A percentile compares a stretch with the other conserved stretches of the same genome.
Conservation (phyloP, 345 rosid species). For the Mercurialis annua region DNA sequence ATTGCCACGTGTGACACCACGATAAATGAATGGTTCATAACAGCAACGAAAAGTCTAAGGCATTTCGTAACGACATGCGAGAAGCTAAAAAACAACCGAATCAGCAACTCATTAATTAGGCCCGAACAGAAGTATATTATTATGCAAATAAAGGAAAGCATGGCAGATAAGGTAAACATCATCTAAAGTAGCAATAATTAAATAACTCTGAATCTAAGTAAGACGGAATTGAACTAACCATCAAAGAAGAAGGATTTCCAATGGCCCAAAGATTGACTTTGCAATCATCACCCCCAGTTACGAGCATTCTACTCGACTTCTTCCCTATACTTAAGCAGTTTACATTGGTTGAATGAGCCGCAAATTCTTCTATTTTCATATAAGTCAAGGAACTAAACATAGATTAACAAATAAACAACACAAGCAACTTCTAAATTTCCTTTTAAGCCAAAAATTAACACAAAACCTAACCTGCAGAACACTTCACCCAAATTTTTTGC, state of each 20-base stretch:
- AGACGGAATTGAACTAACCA: constrained; percentile 45
- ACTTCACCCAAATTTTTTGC: neutral
- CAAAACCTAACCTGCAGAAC: neutral
- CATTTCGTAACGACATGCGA: neutral
- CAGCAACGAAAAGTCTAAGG: neutral
- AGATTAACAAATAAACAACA: neutral
- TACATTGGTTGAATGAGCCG: constrained; percentile 82
- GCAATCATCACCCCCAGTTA: constrained; percentile 90
- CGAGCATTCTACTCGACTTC: constrained; percentile 65
- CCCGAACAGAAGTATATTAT: too few species aligned
- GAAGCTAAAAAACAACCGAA: neutral
- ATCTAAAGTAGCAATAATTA: too few species aligned
- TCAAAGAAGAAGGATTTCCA: constrained; percentile 77
- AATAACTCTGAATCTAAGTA: too few species aligned
- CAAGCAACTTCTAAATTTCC: neutral
- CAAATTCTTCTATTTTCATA: constrained; percentile 77
- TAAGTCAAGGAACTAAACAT: constrained; percentile 39
- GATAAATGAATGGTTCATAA: too few species aligned
- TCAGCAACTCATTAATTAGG: neutral
- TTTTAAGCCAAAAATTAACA: neutral
- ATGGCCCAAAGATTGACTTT: constrained; percentile 93
- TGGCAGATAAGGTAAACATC: neutral
- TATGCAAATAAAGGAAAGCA: too few species aligned
- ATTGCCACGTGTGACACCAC: too few species aligned
- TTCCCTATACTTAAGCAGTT: constrained; percentile 79